Base-by-base conservation (phyloP, 441 rosid species). In the Gossypium lobatum region DNA sequence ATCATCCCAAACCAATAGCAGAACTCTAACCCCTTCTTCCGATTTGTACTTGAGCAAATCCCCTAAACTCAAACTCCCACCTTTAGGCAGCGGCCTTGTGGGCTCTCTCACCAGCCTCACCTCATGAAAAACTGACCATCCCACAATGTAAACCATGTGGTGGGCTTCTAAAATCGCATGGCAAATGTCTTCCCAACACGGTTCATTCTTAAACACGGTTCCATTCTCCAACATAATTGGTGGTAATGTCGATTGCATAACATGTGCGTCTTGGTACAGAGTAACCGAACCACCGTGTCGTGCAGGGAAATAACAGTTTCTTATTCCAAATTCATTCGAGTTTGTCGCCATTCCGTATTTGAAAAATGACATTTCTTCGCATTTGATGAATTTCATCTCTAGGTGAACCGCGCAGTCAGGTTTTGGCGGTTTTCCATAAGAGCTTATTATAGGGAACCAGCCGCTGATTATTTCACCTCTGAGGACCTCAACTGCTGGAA, bases 121-220 rank as follows among this genome's bases (percentile, higher is more conserved):
- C 80, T 85, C 81, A 46, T 92, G 93, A 72, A 76, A 92, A 20
- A 92, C 16, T 13, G 97, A 92, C 96, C 97, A 92, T 4, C 96
- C 97, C 2, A 81, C 83, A 0, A 92, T 67, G 58, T 92, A 92
- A 52, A 92, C 89, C 86, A 92, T 11, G 72, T 90, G 96, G 23
- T 91, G 96, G n/a, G 97, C 97, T 77, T 92, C 96, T 60, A 86
- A 64, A 50, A 92, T 89, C 1, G 97, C 88, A 28, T 89, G 89
- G 53, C 96, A 92, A 0, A 92, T 91, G 75, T 92, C 97, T 78
- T 92, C 97, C 96, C 97, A 92, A 74, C 97, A 92, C 58, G 78
- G 75, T 60, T 73, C 86, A 4, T 89, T 89, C 75, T 70, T 78
- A 37, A 58, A 89, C 11, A 74, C 17, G 2, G 66, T 77, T 17